Percentiles rank a stretch among this genome's conserved stretches.
Evolutionary conservation across 345 rosid species (phyloP).

Genomic region (Citrus hindsii): DNA sequence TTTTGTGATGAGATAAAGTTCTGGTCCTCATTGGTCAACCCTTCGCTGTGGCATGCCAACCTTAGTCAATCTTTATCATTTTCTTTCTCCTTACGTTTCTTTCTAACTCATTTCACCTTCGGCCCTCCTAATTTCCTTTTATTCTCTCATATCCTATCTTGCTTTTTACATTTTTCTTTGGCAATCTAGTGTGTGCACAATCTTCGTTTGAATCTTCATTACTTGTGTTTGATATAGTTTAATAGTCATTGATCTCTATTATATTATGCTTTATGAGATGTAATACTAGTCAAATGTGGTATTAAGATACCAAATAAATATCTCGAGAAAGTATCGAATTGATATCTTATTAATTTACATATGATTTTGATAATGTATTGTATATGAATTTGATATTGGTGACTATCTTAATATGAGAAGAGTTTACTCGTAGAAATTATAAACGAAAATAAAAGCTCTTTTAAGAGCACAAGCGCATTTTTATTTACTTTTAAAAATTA

Average conservation of each 20-base stretch:
- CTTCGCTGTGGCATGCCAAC: neutral
- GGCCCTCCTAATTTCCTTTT: neutral
- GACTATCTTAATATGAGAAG: neutral
- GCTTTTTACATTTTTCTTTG: neutral
- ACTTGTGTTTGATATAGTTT: too few relatives aligned
- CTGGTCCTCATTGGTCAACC: conserved; percentile 13
- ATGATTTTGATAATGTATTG: too few relatives aligned
- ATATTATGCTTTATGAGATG: too few relatives aligned
- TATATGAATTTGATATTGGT: neutral
- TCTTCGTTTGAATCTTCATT: too few relatives aligned
- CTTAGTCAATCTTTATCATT: conserved; percentile 1
- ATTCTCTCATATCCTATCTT: neutral
- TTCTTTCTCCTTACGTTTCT: neutral
- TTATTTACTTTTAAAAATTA: too few relatives aligned
- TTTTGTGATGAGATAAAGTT: neutral
- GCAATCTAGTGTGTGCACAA: too few relatives aligned
- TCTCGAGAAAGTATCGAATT: too few relatives aligned
- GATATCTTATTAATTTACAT: neutral
- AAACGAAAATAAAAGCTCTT: too few relatives aligned
- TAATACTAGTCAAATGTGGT: too few relatives aligned
- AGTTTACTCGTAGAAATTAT: too few relatives aligned
- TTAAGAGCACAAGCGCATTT: neutral
- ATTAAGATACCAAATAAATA: too few relatives aligned
- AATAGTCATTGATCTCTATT: neutral
- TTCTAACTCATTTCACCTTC: neutral